Evolutionary conservation across 352 stramenopile genomes (phyloP).

Genomic region (Globisporangium solare): DNA sequence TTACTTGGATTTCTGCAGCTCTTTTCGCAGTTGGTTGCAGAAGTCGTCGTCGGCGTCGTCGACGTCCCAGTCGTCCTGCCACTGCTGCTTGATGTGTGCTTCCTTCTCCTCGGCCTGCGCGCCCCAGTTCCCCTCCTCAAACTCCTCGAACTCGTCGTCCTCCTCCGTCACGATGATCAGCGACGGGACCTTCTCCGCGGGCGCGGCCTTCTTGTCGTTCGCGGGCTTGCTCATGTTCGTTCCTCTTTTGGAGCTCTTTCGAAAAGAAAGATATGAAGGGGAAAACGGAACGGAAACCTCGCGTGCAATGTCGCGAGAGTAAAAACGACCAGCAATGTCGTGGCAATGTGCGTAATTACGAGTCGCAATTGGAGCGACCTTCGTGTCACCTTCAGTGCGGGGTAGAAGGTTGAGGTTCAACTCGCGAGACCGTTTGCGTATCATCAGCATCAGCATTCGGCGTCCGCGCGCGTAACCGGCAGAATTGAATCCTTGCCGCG

Average conservation of each 20-base stretch:
- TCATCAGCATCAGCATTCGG: conserved; percentile 16
- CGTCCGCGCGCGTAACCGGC: not conserved
- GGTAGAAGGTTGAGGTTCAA: conserved; percentile 10
- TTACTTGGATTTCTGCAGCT: conserved; percentile 85
- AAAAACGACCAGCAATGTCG: not conserved
- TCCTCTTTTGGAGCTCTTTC: conserved; percentile 7
- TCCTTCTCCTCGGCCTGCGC: conserved; percentile 76
- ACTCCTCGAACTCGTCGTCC: conserved; percentile 89
- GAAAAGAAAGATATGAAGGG: conserved; percentile 12
- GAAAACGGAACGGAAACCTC: not conserved
- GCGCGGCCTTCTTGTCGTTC: conserved; percentile 9
- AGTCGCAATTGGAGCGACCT: not conserved
- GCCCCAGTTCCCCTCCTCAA: conserved; percentile 79
- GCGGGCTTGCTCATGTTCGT: conserved; percentile 32
- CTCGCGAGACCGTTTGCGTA: conserved; percentile 24
- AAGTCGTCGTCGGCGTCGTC: conserved; percentile 92
- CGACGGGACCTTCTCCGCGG: conserved; percentile 52
- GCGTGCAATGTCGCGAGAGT: conserved; percentile 10
- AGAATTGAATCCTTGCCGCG: not conserved
- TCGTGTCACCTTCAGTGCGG: conserved; percentile 8
- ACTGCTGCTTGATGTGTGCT: conserved; percentile 85
- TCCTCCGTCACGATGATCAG: conserved; percentile 84
- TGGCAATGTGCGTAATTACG: conserved; percentile 13
- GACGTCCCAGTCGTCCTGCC: conserved; percentile 92
- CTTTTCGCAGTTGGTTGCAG: conserved; percentile 88